Conservation (phyloP, 495 filamentous ascomycete species). For the Hypoxylon crocopeplum region DNA sequence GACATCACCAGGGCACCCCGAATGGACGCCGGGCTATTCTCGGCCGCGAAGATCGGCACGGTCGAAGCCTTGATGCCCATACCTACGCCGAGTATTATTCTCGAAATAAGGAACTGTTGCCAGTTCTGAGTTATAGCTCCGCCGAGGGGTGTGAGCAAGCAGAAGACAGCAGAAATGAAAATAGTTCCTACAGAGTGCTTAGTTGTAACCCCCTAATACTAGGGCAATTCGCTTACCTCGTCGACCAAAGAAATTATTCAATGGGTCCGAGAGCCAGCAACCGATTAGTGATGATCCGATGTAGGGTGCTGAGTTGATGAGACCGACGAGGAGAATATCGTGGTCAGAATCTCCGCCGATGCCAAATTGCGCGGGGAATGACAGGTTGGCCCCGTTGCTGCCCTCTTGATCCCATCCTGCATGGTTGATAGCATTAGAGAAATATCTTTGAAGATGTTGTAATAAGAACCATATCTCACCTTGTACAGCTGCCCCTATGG, state of each 20-base stretch:
- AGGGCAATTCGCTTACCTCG: constrained; percentile 49
- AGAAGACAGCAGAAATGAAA: constrained; percentile 67
- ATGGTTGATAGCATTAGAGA: no score
- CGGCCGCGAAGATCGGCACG: constrained; percentile 68
- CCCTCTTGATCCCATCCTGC: constrained; percentile 80
- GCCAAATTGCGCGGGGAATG: constrained; percentile 65
- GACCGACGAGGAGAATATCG: constrained; percentile 67
- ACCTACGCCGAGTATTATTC: constrained; percentile 68
- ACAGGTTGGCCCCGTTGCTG: constrained; percentile 74
- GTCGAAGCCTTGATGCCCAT: constrained; percentile 70
- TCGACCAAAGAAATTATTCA: constrained; percentile 62
- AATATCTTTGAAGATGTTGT: no score
- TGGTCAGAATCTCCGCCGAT: constrained; percentile 51
- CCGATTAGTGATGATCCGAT: constrained; percentile 53
- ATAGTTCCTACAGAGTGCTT: constrained; percentile 50
- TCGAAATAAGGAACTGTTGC: constrained; percentile 63
- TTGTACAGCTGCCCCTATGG: constrained; percentile 74
- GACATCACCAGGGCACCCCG: constrained; percentile 70
- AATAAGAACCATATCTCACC: no score
- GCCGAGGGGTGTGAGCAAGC: constrained; percentile 64
- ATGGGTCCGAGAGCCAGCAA: constrained; percentile 68
- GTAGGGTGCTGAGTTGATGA: constrained; percentile 65
- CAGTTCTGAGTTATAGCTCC: constrained; percentile 63
- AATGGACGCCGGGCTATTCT: constrained; percentile 65
- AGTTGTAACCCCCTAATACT: constrained; percentile 4